Percentiles rank a stretch among this genome's conserved stretches.
Conservation (phyloP, 345 rosid species). For the Eutrema japonicum region DNA sequence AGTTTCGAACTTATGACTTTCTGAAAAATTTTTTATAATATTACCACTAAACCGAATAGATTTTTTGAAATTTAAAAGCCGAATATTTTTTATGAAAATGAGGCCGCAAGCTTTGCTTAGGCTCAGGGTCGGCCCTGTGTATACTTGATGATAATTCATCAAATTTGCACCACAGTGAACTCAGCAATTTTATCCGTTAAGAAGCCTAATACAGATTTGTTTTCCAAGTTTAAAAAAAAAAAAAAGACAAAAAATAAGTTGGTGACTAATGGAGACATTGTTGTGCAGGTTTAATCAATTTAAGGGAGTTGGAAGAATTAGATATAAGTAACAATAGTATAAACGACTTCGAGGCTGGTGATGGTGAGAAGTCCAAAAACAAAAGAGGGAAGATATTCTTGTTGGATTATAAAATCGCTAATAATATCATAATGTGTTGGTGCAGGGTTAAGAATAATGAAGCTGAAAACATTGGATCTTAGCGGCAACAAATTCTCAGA, state of each 20-base stretch:
- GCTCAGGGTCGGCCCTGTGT: too few species aligned
- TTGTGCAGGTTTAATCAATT: slow-evolving; percentile 4
- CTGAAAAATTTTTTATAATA: too few species aligned
- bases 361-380: background rate
- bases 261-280: background rate
- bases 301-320: background rate
- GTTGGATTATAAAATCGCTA: background rate
- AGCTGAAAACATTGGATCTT: slow-evolving; percentile 3
- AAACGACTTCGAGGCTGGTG: background rate
- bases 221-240: background rate
- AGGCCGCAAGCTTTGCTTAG: too few species aligned
- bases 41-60: too few species aligned
- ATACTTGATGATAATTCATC: too few species aligned
- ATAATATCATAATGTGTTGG: background rate
- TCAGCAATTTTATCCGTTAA: background rate
- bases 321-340: background rate
- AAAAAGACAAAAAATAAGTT: background rate
- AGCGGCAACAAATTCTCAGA: background rate
- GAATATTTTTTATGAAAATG: too few species aligned
- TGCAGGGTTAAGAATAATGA: background rate
- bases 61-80: too few species aligned
- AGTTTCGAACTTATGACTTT: too few species aligned
- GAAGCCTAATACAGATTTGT: background rate
- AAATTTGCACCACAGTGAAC: background rate
- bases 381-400: background rate